These are phyloP conservation scores for Vigna reflexopilosa DNA, from an alignment of 306 rosid species.

Conservation along the genomic window DNA sequence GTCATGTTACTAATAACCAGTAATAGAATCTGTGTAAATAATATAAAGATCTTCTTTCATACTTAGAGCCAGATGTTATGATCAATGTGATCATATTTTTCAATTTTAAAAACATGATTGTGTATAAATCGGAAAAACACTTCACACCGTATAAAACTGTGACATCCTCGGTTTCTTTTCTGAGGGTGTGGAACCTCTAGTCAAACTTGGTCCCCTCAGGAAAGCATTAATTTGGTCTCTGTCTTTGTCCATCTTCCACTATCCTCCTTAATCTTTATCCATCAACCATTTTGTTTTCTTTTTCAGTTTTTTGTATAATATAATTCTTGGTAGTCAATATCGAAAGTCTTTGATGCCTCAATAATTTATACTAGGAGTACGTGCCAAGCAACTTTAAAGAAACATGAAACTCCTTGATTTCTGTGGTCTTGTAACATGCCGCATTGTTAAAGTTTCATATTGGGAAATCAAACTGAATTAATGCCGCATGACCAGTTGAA, in stretches of 20 bases:
- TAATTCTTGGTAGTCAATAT: slow-evolving; percentile 1
- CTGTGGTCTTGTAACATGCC: slow-evolving; percentile 31
- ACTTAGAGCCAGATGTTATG: not conserved
- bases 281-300: not conserved
- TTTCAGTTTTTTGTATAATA: not conserved
- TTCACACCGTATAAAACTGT: not conserved
- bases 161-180: slow-evolving; percentile 23
- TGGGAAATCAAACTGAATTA: not conserved
- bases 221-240: not conserved
- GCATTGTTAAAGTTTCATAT: slow-evolving; percentile 14
- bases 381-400: slow-evolving; percentile 28
- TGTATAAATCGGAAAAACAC: not conserved
- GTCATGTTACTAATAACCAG: not conserved
- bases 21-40: too few species aligned
- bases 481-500: not conserved
- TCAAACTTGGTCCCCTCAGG: slow-evolving; percentile 46
- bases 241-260: slow-evolving; percentile 24
- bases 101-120: not conserved
- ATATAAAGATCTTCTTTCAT: too few species aligned
- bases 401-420: slow-evolving; percentile 24
- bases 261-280: not conserved
- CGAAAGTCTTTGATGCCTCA: slow-evolving; percentile 19
- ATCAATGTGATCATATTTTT: too few species aligned
- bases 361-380: slow-evolving; percentile 27
- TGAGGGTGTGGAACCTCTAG: slow-evolving; percentile 41